Evolutionary conservation across 495 filamentous ascomycete genomes (phyloP), one percentile per base, ranked within the genome.

Genomic region (Penicillium fimorum): DNA sequence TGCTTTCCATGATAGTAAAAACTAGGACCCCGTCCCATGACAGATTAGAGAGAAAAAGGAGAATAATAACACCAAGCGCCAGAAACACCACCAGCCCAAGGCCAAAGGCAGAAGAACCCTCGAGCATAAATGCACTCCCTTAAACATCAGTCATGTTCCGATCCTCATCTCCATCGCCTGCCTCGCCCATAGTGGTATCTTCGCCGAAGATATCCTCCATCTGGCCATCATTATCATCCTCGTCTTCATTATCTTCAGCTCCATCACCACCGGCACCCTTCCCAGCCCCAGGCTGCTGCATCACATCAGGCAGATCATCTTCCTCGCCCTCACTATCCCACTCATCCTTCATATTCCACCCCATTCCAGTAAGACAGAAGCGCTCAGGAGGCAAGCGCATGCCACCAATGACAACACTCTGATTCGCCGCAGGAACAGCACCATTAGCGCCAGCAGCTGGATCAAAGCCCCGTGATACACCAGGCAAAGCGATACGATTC

Each of bases 321-420:
- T 80, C 83, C 50, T 80, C 84, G 1, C 82, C 84, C 37, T 82
- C 79, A 46, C 81, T 82, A 58, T 82, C 82, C 89, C 89, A 96
- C 53, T 86, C 82, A 48, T 92, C 89, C 68, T 83, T 85, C 73
- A 97, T 67, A 37, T 85, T 83, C 94, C 94, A 98, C 55, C 84
- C 84, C 17, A 82, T 78, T 0, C 94, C 94, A 27, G 87, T 95
- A 50, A 96, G 76, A 59, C 93, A 92, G 67, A 96, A 97, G 67
- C 90, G 79, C 83, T 98, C 94, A 53, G 87, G 87, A 37, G 94
- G 94, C 61, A 98, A 72, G 43, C 91, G 78, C 54, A 94, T 83
- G 13, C 94, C 94, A 73, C 83, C 76, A 69, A 79, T 75, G 30
- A 72, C 51, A 60, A 77, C 55, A 52, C 67, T 69, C 55, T 75